phyloP scores from a whole-genome alignment of 1,139 yeast species.

The Magnusiomyces magnusii region DNA sequence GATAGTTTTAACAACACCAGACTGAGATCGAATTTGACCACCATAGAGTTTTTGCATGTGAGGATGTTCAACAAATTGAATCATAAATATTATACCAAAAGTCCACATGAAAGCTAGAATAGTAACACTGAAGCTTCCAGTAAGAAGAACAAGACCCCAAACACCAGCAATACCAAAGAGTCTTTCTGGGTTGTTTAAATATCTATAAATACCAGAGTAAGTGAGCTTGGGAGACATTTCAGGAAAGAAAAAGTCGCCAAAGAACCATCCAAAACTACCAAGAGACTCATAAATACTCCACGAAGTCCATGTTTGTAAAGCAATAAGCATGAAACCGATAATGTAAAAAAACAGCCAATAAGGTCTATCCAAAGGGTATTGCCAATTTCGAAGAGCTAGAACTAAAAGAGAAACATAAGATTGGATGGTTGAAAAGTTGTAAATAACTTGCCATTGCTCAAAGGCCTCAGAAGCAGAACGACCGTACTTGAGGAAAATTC shows the following conservation, averaged over 20 bases:
- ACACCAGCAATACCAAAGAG: conserved; percentile 75
- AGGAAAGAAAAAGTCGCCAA: conserved; percentile 78
- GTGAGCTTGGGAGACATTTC: conserved; percentile 46
- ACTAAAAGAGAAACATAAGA: conserved; percentile 38
- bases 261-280: conserved; percentile 86
- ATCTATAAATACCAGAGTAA: conserved; percentile 78
- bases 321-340: conserved; percentile 46
- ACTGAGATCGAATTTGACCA: conserved; percentile 40
- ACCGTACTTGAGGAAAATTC: conserved; percentile 58
- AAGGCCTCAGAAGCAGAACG: conserved; percentile 61
- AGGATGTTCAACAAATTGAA: conserved; percentile 67
- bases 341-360: conserved; percentile 50
- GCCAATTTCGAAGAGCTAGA: conserved; percentile 34
- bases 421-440: conserved; percentile 44
- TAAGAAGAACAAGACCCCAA: conserved; percentile 66
- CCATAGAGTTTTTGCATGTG: conserved; percentile 80
- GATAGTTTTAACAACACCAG: conserved; percentile 62
- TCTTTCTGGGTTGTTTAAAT: conserved; percentile 80
- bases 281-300: conserved; percentile 63
- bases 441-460: conserved; percentile 68
- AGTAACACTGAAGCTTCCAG: conserved; percentile 51
- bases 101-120: conserved; percentile 63
- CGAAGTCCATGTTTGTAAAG: conserved; percentile 67
- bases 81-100: conserved; percentile 54
- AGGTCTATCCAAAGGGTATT: conserved; percentile 29